Evolutionary conservation across 345 rosid species (phyloP).

Genomic region (Syzygium jambos): DNA sequence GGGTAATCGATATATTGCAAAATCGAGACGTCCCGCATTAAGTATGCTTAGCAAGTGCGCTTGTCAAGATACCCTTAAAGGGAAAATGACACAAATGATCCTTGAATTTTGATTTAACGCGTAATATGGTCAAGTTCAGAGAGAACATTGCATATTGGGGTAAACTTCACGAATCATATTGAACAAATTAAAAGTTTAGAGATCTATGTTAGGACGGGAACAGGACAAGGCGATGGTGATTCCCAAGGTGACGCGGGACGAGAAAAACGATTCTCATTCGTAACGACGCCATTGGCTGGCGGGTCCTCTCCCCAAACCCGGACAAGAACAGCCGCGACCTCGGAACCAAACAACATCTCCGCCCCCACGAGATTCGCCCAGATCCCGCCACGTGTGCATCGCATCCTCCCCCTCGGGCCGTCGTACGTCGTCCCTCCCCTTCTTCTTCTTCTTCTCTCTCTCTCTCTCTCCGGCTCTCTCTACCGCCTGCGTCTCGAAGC

Average conservation of each 20-base stretch:
- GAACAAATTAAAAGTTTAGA: too few relatives aligned
- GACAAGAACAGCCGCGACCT: background rate
- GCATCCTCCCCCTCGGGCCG: background rate
- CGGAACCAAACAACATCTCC: background rate
- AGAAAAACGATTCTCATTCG: background rate
- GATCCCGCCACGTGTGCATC: background rate
- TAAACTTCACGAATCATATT: too few relatives aligned
- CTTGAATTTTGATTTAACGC: too few relatives aligned
- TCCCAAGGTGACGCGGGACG: accelerated
- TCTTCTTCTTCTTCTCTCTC: too few relatives aligned
- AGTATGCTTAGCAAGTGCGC: background rate
- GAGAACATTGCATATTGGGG: too few relatives aligned
- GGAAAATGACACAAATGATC: too few relatives aligned
- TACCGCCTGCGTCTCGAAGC: background rate
- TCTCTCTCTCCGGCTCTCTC: background rate
- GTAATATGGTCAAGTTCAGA: too few relatives aligned
- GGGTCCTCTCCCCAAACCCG: background rate
- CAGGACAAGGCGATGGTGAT: background rate
- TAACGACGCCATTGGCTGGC: background rate
- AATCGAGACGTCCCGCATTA: background rate
- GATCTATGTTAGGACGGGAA: background rate
- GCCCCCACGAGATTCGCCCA: background rate
- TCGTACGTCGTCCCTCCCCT: background rate
- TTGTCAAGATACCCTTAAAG: background rate
- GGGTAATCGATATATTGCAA: background rate